Base-by-base conservation (phyloP, 805 yeast genomes). In the Sugiyamaella boreocaroliniensis region DNA sequence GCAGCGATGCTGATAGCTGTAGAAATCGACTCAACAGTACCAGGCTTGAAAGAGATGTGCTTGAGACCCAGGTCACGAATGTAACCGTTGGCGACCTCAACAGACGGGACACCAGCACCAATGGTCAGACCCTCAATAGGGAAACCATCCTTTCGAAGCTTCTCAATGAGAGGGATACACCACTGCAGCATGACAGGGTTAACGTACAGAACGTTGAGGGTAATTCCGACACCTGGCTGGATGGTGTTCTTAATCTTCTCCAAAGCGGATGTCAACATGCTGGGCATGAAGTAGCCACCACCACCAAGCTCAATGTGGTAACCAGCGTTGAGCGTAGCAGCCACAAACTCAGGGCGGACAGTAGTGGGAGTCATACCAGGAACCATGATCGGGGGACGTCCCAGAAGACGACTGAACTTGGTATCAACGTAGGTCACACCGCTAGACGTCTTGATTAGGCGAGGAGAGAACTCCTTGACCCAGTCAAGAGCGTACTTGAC, bases 341-440 rank as follows among this genome's bases (percentile, higher is more conserved):
- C 85, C 54, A 93, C 95, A 64, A 93, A 90, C 57, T 87, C 90
- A 46, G 98, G 93, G 61, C 87, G 85, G 53, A 90, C 97, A 32
- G 99, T 93, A 44, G 96, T 82, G 68, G 99, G 99, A 42, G 99
- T 93, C 99, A 93, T 93, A 76, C 99, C 99, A 40, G 99, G 96
- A 61, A 93, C 93, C 85, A 95, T 85, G 61, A 93, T 75, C 55
- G 99, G 99, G 57, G 99, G 90, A 72, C 89, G 86, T 57, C 97
- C 96, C 58, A 93, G 74, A 63, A 93, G 78, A 69, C 90, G 79
- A 49, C 96, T 87, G 73, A 92, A 89, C 73, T 89, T 90, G 62
- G 99, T 93, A 71, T 90, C 95, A 54, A 93, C 97, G 65, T 74
- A 89, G 47, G 85, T 75, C 61, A 89, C 90, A 50, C 76, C 74